Evolutionary conservation across 176 grass and related monocot species (phyloP), one percentile per base, ranked within the genome.

Genomic region (Oryza coarctata): DNA sequence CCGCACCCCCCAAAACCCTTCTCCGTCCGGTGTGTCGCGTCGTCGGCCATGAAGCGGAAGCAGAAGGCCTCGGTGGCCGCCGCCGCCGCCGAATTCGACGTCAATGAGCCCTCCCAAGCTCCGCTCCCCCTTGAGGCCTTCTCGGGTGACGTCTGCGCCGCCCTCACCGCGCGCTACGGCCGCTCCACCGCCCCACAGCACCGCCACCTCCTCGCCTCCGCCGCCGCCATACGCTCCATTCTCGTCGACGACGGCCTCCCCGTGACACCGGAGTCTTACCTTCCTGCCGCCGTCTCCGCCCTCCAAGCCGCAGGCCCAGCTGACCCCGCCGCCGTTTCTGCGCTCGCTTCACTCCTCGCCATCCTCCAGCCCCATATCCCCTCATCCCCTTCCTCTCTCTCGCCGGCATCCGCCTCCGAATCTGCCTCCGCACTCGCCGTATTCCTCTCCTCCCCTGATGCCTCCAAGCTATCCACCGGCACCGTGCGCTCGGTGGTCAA

Each of bases 181-280:
- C 92, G 94, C 82, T 98, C 92, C 32, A 20, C 95, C 88, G 83
- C 95, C 60, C 88, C 92, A 25, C 95, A 98, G 76, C 95, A 98
- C 82, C 95, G 92, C 50, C 95, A 98, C 84, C 90, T 98, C 44
- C 94, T 94, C 82, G 95, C 95, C 62, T 89, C 90, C 39, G 92
- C 92, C 82, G 95, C 86, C 84, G 95, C 92, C 75, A 93, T 98
- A 74, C 90, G 92, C 69, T 92, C 92, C 68, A 98, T 98, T 38
- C 84, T 98, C 66, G 82, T 77, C 32, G 95, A 98, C 55, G 90
- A 93, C 73, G 87, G 86, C 38, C 76, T 83, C 4, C 75, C 86
- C 44, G 86, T 94, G 26, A 82, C 90, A 20, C 86, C 92, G 20
- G 79, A 80, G 0, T 81, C 85, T 55, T 98, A 91, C 88, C 75